phyloP scores from a whole-genome alignment of 2,329 filamentous ascomycete species.

The Pestalotiopsis sp. region DNA sequence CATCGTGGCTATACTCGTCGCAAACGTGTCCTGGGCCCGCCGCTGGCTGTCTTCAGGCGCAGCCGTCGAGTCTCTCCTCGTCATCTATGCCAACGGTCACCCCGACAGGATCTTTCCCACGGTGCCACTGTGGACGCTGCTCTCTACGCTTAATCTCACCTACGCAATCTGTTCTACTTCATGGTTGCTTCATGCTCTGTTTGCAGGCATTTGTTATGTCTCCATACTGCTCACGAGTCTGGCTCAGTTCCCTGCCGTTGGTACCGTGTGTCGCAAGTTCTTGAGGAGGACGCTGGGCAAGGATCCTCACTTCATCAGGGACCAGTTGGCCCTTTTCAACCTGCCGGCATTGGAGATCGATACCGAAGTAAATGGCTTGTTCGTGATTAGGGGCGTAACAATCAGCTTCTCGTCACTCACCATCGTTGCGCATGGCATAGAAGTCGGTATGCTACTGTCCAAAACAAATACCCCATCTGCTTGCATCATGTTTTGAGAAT shows the following conservation, averaged over 20 bases:
- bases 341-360: constrained; percentile 56
- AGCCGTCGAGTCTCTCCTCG: constrained; percentile 20
- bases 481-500: not conserved
- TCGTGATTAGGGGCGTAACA: constrained; percentile 54
- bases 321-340: constrained; percentile 46
- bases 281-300: constrained; percentile 38
- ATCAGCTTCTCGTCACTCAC: constrained; percentile 52
- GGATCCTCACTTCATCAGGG: constrained; percentile 51
- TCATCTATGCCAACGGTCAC: constrained; percentile 34
- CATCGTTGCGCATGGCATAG: constrained; percentile 52
- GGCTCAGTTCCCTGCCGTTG: constrained; percentile 41
- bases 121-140: constrained; percentile 47
- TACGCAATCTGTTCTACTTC: constrained; percentile 52
- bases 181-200: constrained; percentile 51
- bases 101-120: constrained; percentile 41
- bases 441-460: constrained; percentile 33
- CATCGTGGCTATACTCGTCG: not conserved
- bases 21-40: constrained; percentile 6
- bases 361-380: constrained; percentile 52
- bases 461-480: too few species aligned
- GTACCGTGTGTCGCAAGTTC: not conserved
- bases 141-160: constrained; percentile 46
- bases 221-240: constrained; percentile 43
- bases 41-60: constrained; percentile 9
- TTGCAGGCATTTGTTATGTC: constrained; percentile 42